Conservation (phyloP, 495 filamentous ascomycete species). For the Penicillium paxilli region DNA sequence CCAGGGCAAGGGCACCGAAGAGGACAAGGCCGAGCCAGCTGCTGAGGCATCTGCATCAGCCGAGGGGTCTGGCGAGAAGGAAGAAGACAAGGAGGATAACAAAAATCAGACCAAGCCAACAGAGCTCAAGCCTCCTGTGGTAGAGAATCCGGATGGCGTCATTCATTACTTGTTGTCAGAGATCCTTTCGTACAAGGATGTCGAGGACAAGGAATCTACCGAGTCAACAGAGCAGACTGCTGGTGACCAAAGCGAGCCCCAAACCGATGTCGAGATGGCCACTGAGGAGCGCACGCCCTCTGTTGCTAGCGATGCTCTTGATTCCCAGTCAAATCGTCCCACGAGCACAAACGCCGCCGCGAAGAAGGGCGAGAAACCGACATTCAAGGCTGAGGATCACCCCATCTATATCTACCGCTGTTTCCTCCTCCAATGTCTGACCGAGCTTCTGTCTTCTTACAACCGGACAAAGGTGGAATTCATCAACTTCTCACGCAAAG, state of each 20-base stretch:
- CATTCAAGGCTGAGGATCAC: constrained; percentile 90
- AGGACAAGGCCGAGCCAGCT: constrained; percentile 24
- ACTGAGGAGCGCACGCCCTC: constrained; percentile 40
- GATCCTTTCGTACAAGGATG: constrained; percentile 86
- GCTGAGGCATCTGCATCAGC: constrained; percentile 27
- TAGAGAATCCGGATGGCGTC: constrained; percentile 93
- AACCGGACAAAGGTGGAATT: constrained; percentile 96
- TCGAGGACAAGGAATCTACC: constrained; percentile 72
- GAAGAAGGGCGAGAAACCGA: constrained; percentile 70
- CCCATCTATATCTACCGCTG: constrained; percentile 95
- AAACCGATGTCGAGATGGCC: constrained; percentile 54
- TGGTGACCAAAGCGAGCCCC: constrained; percentile 27
- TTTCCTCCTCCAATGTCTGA: constrained; percentile 90
- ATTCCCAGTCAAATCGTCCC: constrained; percentile 26
- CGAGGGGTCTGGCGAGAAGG: constrained; percentile 39
- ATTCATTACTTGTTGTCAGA: constrained; percentile 96
- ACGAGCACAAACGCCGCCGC: neutral
- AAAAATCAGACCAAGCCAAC: constrained; percentile 62
- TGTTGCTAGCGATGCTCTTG: constrained; percentile 29
- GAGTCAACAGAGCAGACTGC: constrained; percentile 49
- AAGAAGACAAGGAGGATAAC: constrained; percentile 58
- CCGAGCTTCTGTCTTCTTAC: constrained; percentile 90
- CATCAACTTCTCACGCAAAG: constrained; percentile 94
- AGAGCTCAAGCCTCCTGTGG: constrained; percentile 78
- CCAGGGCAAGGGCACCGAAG: constrained; percentile 23